A percentile compares a stretch with the other conserved stretches of the same genome.
Evolutionary conservation across 2,329 filamentous ascomycete species (phyloP).

Genomic region (Ophiostoma sp.): DNA sequence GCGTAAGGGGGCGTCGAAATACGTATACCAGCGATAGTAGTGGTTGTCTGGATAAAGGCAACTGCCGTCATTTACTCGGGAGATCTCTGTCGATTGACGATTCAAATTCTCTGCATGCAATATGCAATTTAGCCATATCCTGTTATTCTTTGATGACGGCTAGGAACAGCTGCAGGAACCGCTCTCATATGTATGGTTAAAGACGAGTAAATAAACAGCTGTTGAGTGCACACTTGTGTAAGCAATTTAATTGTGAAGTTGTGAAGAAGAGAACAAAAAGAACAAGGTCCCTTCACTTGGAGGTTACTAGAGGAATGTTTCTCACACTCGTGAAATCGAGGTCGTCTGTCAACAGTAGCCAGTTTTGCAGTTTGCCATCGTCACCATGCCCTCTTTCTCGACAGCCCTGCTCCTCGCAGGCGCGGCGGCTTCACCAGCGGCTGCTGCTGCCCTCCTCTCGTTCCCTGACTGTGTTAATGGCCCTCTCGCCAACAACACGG

Average conservation of each 20-base stretch:
- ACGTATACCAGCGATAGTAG: too few species aligned
- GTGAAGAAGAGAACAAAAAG: not conserved
- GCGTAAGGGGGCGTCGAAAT: slow-evolving; percentile 8
- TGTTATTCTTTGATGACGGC: not conserved
- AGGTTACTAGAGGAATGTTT: too few species aligned
- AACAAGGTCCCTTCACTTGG: too few species aligned
- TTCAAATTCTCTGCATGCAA: slow-evolving; percentile 7
- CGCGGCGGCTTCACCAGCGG: not conserved
- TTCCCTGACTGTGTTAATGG: not conserved
- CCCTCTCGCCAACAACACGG: slow-evolving; percentile 24
- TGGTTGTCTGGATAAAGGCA: not conserved
- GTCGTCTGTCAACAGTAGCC: too few species aligned
- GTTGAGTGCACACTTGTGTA: not conserved
- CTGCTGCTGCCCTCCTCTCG: not conserved
- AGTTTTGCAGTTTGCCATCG: not conserved
- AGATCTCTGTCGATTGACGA: not conserved
- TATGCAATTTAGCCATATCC: slow-evolving; percentile 15
- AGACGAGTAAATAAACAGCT: not conserved
- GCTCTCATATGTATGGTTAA: not conserved
- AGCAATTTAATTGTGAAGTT: not conserved
- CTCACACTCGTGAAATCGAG: too few species aligned
- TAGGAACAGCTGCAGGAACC: not conserved
- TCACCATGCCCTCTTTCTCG: not conserved
- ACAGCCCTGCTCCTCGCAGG: slow-evolving; percentile 4
- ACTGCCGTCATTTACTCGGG: not conserved